Evolutionary conservation across 345 rosid genomes (phyloP).

Genomic region (Corchorus olitorius): DNA sequence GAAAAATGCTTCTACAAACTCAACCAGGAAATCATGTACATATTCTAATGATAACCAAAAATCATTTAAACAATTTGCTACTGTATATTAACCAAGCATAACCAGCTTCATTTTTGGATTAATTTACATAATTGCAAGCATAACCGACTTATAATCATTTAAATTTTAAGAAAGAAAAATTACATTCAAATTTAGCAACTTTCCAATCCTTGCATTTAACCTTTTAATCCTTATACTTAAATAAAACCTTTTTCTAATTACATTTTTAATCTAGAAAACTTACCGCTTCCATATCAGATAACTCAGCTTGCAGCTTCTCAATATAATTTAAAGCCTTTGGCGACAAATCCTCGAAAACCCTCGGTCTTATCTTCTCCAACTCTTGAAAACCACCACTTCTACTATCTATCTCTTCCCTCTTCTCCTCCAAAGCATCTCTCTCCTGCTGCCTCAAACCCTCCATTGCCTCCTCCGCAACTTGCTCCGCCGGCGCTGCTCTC

Average conservation of each 20-base stretch:
- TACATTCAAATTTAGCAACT: background rate
- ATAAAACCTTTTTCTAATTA: background rate
- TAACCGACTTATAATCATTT: background rate
- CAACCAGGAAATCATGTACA: background rate
- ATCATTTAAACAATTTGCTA: slow-evolving; percentile 1
- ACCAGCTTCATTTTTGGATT: no score
- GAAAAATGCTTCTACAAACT: background rate
- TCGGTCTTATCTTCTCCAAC: slow-evolving; percentile 52
- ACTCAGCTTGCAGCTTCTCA: slow-evolving; percentile 64
- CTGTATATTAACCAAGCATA: background rate
- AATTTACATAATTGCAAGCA: background rate
- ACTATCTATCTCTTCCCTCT: slow-evolving; percentile 33
- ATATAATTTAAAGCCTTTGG: slow-evolving; percentile 69
- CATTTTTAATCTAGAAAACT: background rate
- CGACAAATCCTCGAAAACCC: slow-evolving; percentile 64
- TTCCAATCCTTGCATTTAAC: slow-evolving; percentile 2
- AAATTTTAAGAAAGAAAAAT: background rate
- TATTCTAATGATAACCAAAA: background rate
- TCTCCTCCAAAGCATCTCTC: slow-evolving; percentile 32
- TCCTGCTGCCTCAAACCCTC: slow-evolving; percentile 16
- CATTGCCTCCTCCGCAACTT: slow-evolving; percentile 29
- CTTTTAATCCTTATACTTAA: no score
- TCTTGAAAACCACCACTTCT: slow-evolving; percentile 36
- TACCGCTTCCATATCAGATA: slow-evolving; percentile 62
- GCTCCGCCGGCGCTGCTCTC: slow-evolving; percentile 34